Evolutionary conservation across 352 stramenopile genomes (phyloP), one percentile per base, ranked within the genome.

Genomic region (Pythium vanterpoolii): DNA sequence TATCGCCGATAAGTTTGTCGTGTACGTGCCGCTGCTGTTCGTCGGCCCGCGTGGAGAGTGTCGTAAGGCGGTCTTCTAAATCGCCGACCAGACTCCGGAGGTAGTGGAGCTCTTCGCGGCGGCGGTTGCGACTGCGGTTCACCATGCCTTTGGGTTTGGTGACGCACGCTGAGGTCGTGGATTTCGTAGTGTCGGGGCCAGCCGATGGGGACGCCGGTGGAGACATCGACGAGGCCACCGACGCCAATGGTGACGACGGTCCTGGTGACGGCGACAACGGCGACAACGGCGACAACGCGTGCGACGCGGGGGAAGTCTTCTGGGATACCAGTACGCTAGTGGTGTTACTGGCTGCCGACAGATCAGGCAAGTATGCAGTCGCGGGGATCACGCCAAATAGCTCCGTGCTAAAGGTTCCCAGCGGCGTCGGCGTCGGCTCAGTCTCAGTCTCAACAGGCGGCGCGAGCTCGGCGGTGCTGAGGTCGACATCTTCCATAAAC

Each of bases 21-120:
- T 55, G 39, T 30, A 59, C 39, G 24, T 56, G 43, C 9, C 61
- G 33, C 21, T 62, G 51, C 28, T 60, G 60, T 2, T 67, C 60
- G 11, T 62, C 52, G 5, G 28, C 60, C 4, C 45, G 34, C 27
- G 40, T 57, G 19, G 33, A 43, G 19, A 74, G 43, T 16, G 31
- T 65, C 26, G 66, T 60, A 13, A 80, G 30, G 13, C 71, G 45
- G 16, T 51, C 55, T 47, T 79, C 65, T 43, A 85, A 42, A 14
- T 80, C 63, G 1, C 40, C 57, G 14, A 80, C 72, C 47, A 72
- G 71, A 7, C 65, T 49, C 0, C 65, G 71, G 38, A 86, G 50
- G 27, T 76, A 83, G 2, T 67, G 16, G 34, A 81, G 61, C 49
- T 83, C 73, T 16, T 74, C 56, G 14, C 55, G 48, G 1, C 48